Evolutionary conservation across 2,329 filamentous ascomycete species (phyloP).

Genomic region (Chrysoporthe puriensis): DNA sequence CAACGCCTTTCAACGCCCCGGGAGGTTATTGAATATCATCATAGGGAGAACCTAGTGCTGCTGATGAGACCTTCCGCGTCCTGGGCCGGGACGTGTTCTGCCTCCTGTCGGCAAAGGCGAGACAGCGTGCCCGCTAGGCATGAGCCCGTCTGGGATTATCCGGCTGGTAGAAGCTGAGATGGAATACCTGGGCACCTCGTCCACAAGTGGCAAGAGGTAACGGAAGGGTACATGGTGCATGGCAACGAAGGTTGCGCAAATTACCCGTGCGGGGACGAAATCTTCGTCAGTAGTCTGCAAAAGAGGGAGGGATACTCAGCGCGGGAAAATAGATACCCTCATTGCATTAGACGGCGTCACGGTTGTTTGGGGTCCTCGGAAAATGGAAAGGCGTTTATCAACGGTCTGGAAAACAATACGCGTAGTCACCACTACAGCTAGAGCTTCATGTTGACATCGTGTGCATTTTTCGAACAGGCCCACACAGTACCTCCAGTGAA

Average conservation of each 20-base stretch:
- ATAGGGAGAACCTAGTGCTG: neutral
- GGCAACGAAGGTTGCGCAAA: neutral
- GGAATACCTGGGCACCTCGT: neutral
- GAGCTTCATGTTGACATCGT: neutral
- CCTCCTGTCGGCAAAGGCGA: neutral
- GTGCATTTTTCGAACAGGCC: neutral
- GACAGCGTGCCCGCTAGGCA: neutral
- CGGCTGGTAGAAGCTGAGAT: neutral
- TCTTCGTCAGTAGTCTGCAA: constrained; percentile 4
- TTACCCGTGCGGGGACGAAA: neutral
- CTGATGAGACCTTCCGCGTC: neutral
- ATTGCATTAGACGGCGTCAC: constrained; percentile 28
- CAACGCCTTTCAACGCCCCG: constrained; percentile 53
- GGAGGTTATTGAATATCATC: constrained; percentile 43
- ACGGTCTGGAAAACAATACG: constrained; percentile 18
- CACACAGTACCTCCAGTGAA: neutral
- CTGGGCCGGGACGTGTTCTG: neutral
- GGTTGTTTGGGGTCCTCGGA: constrained; percentile 19
- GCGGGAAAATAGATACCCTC: constrained; percentile 18
- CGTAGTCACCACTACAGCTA: neutral
- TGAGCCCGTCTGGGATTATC: neutral
- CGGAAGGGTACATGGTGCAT: neutral
- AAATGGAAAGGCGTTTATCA: constrained; percentile 13
- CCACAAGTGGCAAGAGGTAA: neutral
- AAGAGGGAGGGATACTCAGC: neutral